These are phyloP conservation scores for Neurospora crassa DNA, from an alignment of 2,329 filamentous ascomycete genomes.

Conservation along the genomic window DNA sequence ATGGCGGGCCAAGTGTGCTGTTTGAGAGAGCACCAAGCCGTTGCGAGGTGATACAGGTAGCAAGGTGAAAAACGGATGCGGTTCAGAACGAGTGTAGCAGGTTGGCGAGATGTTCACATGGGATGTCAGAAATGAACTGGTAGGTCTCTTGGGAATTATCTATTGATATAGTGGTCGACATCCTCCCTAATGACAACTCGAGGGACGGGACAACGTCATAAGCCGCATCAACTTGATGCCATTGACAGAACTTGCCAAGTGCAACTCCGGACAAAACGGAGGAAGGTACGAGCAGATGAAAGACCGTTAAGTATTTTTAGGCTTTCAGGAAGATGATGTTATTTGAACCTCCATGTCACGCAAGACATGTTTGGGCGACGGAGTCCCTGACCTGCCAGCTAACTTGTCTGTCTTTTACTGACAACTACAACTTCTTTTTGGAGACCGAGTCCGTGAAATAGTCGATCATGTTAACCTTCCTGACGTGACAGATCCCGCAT, in stretches of 20 bases:
- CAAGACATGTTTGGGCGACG: not conserved
- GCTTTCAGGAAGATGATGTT: not conserved
- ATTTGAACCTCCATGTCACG: not conserved
- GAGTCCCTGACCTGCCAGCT: not conserved
- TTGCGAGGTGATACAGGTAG: not conserved
- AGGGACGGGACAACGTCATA: not conserved
- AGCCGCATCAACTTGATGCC: not conserved
- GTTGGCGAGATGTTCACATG: not conserved
- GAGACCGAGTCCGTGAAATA: not conserved
- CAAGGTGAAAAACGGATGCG: not conserved
- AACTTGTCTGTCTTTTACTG: not conserved
- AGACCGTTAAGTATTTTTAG: not conserved
- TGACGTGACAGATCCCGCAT: not conserved
- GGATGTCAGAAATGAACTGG: not conserved
- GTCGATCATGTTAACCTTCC: not conserved
- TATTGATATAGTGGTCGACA: not conserved
- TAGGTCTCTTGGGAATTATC: not conserved
- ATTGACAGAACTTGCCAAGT: not conserved
- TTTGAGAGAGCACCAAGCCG: not conserved
- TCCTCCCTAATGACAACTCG: not conserved
- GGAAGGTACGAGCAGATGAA: not conserved
- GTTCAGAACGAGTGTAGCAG: not conserved
- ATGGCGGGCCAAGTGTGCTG: not conserved
- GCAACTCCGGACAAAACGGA: not conserved
- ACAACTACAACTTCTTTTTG: not conserved